A percentile compares a stretch with the other conserved stretches of the same genome.
Conservation (phyloP, 106 monocot species). For the Cymbidium sinense region DNA sequence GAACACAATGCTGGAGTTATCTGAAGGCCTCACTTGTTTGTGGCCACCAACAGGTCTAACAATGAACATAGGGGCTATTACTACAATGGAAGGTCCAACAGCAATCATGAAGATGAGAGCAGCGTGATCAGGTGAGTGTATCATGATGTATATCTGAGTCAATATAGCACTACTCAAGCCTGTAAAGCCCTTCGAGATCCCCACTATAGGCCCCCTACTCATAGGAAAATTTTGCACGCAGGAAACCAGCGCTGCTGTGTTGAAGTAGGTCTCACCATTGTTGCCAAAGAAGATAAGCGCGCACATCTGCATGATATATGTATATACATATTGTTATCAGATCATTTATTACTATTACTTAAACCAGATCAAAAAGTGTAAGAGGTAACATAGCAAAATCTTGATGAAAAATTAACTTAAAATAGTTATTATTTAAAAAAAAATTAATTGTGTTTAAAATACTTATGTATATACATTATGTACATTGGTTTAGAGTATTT, state of each 20-base stretch:
- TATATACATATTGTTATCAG: neutral
- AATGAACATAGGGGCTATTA: conserved; percentile 72
- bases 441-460: too few species aligned
- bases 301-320: conserved; percentile 59
- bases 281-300: conserved; percentile 73
- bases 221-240: conserved; percentile 91
- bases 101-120: conserved; percentile 78
- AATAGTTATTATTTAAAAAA: too few species aligned
- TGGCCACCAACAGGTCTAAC: conserved; percentile 79
- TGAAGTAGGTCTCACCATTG: conserved; percentile 88
- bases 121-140: conserved; percentile 54
- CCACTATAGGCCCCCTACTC: conserved; percentile 73
- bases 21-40: conserved; percentile 62
- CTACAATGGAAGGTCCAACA: conserved; percentile 71
- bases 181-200: conserved; percentile 83
- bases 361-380: too few species aligned
- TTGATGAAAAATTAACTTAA: neutral
- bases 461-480: too few species aligned
- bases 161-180: conserved; percentile 87
- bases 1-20: conserved; percentile 53
- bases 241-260: conserved; percentile 75
- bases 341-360: too few species aligned
- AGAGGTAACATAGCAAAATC: neutral
- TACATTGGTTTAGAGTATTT: too few species aligned
- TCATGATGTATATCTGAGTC: conserved; percentile 62